phyloP scores from a whole-genome alignment of 805 yeast species.

The Candida golubevii region DNA sequence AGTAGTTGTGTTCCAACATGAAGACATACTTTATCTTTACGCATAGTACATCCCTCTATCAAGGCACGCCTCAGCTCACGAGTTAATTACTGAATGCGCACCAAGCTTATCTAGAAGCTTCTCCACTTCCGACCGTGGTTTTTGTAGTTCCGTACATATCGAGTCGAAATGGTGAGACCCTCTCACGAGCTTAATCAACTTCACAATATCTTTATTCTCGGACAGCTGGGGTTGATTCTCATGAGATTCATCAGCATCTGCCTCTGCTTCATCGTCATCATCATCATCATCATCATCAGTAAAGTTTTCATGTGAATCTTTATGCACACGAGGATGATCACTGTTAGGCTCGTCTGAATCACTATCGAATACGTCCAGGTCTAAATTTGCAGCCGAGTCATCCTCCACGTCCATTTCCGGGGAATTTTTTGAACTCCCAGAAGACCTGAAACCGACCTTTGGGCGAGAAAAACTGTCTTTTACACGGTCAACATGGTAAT shows the following conservation, averaged over 20 bases:
- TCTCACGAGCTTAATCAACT: constrained; percentile 43
- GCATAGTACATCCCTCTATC: no score
- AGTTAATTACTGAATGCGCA: constrained; percentile 30
- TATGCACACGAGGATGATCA: background rate
- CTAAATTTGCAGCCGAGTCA: constrained; percentile 1
- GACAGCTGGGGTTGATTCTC: constrained; percentile 2
- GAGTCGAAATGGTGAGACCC: constrained; percentile 56
- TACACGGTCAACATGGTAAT: constrained; percentile 18
- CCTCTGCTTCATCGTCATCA: background rate
- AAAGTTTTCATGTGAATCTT: background rate
- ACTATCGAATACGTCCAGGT: constrained; percentile 15
- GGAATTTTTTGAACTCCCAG: background rate
- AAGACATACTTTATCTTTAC: no score
- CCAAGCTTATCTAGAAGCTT: constrained; percentile 37
- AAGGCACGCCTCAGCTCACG: constrained; percentile 14
- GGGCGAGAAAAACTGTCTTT: background rate
- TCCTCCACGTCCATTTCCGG: background rate
- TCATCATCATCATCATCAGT: no score
- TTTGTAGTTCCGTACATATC: constrained; percentile 65
- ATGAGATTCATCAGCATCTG: background rate
- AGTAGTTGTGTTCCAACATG: no score
- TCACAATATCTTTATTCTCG: constrained; percentile 23
- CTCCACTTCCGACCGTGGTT: constrained; percentile 54
- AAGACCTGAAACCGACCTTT: background rate
- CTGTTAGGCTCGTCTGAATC: constrained; percentile 14